phyloP scores from a whole-genome alignment of 208 protist species.

The Naegleria fowleri region DNA sequence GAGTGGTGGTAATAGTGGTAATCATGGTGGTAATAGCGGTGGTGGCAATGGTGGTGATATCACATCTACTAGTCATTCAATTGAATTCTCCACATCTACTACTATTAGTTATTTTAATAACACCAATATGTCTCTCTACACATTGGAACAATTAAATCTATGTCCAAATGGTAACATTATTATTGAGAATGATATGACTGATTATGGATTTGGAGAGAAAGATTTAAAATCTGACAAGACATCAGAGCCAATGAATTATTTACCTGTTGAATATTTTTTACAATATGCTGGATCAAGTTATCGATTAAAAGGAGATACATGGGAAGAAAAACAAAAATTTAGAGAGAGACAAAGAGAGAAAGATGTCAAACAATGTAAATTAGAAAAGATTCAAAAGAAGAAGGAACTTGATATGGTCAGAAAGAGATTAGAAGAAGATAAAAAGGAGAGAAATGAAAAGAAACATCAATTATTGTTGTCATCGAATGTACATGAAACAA shows the following conservation, averaged over 20 bases:
- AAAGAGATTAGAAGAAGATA: conserved; percentile 35
- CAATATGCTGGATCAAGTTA: not conserved
- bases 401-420: conserved; percentile 25
- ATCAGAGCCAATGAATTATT: conserved; percentile 49
- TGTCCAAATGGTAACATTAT: not conserved
- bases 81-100: not conserved
- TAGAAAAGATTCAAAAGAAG: conserved; percentile 37
- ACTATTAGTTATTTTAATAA: too few relatives aligned
- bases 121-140: not conserved
- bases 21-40: too few relatives aligned
- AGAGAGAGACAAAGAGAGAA: conserved; percentile 27
- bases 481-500: too few relatives aligned
- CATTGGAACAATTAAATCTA: not conserved
- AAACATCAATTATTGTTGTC: too few relatives aligned
- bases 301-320: not conserved
- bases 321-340: not conserved
- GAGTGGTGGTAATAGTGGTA: not conserved
- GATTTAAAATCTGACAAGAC: conserved; percentile 54
- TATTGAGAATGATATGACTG: not conserved
- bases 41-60: too few relatives aligned
- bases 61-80: not conserved
- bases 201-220: conserved; percentile 28
- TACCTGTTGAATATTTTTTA: conserved; percentile 16
- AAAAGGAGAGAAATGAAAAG: conserved; percentile 36
- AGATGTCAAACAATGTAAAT: conserved; percentile 28